These are phyloP conservation scores for Udeniomyces megalosporus DNA, from an alignment of 768 basidiomycete species.

Conservation along the genomic window DNA sequence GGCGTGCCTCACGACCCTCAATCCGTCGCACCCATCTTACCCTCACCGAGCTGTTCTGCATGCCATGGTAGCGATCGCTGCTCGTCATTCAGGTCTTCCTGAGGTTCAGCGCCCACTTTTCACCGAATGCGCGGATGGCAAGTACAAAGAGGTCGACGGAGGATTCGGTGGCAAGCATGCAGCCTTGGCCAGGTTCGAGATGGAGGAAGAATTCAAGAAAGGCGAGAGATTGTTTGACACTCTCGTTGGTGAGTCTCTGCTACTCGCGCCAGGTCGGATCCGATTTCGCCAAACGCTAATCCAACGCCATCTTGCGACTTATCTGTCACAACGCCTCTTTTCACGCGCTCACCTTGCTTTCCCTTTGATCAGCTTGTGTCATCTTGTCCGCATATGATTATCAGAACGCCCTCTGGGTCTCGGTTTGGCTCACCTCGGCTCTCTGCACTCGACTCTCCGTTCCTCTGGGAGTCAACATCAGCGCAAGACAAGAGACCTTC, in stretches of 20 bases:
- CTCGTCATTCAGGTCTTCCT: background rate
- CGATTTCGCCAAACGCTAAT: no score
- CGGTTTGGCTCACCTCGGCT: slow-evolving; percentile 1
- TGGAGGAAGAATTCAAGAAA: background rate
- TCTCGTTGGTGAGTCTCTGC: background rate
- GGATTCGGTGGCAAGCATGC: slow-evolving; percentile 10
- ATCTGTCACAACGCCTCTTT: background rate
- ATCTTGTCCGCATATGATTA: slow-evolving; percentile 6
- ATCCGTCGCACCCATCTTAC: background rate
- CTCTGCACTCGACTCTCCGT: background rate
- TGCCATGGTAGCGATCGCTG: slow-evolving; percentile 7
- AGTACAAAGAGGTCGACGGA: slow-evolving; percentile 2
- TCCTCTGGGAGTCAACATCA: slow-evolving; percentile 9
- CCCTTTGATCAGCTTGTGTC: background rate
- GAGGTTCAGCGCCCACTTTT: background rate
- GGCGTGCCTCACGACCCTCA: background rate
- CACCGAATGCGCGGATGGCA: background rate
- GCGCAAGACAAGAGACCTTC: background rate
- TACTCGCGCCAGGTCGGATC: no score
- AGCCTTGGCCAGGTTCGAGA: background rate
- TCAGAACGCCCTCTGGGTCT: slow-evolving; percentile 4
- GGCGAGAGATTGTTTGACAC: slow-evolving; percentile 12
- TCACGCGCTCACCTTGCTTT: background rate
- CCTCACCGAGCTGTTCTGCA: slow-evolving; percentile 11
- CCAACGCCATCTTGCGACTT: background rate